phyloP scores from a whole-genome alignment of 164 flowering plant species.

The Cinnamomum micranthum region DNA sequence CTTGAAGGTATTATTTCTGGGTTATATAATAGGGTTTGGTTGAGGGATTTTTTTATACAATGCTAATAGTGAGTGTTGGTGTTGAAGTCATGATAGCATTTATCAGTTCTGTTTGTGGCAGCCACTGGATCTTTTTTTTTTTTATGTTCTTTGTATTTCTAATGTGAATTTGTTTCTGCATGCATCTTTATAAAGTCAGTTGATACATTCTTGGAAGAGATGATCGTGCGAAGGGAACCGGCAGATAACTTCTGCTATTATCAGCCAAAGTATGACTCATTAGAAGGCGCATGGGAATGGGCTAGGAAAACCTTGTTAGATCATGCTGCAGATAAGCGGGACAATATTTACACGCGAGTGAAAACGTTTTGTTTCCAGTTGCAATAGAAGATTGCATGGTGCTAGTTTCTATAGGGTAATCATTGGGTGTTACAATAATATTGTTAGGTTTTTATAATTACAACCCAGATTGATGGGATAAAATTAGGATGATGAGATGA shows the following conservation, averaged over 20 bases:
- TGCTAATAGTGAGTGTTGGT: neutral
- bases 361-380: constrained; percentile 3
- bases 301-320: constrained; percentile 80
- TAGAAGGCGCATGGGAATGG: constrained; percentile 96
- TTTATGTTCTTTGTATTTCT: constrained; percentile 4
- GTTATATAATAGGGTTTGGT: neutral
- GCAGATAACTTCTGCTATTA: constrained; percentile 95
- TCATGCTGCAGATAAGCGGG: constrained; percentile 85
- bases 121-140: neutral
- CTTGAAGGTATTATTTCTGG: no score
- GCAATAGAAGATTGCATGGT: neutral
- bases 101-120: neutral
- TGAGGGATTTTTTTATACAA: neutral
- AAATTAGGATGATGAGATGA: no score
- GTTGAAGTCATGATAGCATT: neutral
- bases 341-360: constrained; percentile 77
- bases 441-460: no score
- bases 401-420: neutral
- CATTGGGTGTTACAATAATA: neutral
- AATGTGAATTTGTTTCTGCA: constrained; percentile 1
- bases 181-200: constrained; percentile 55
- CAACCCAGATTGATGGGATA: no score
- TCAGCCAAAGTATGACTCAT: constrained; percentile 82
- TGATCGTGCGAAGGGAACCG: constrained; percentile 87
- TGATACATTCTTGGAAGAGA: constrained; percentile 85